Base-by-base conservation (phyloP, 768 basidiomycete genomes). In the Hemileccinum impolitum region DNA sequence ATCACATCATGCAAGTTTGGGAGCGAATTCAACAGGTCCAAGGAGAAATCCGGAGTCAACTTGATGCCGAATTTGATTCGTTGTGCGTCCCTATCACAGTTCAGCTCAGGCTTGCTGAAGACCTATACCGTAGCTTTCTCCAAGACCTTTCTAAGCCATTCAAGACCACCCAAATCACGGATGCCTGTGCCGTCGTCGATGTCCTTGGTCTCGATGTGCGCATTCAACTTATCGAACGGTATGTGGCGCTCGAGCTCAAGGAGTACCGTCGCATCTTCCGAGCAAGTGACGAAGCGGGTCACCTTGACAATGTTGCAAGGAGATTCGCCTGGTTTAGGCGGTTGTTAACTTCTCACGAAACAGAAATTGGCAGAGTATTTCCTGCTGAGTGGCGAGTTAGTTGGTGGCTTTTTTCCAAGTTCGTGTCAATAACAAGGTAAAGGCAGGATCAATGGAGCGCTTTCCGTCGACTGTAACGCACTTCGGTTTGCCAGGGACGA, bases 261-360 rank as follows among this genome's bases (percentile, higher is more conserved):
- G 96, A 98, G 64, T 99, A 98, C 64, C 85, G 94, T 11, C 85
- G 94, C 18, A 94, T 99, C 63, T 98, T 99, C 71, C 83, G 89
- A 42, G 81, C 89, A 7, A 85, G 84, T 6, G 94, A 96, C 54
- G 96, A 98, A 68, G 93, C 96, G 2, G 96, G 95, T 4, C 92
- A 96, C 59, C 75, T 99, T 39, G 96, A 99, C 71, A 99, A 99
- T 55, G 77, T 96, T 6, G 82, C 91, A 0, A 75, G 96, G 14
- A 81, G 96, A 36, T 98, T 92, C 58, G 91, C 94, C 4, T 99
- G 94, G 94, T 98, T 97, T 70, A 76, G 88, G 18, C 80, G 94
- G 25, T 67, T 94, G 26, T 70, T 99, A 18, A 82, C 85, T 49
- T 82, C 80, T 6, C 90, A 96, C 65, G 94, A 98, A 57, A 77